Base-by-base conservation (phyloP, 768 basidiomycete genomes). In the Hortiboletus flavorubellus region DNA sequence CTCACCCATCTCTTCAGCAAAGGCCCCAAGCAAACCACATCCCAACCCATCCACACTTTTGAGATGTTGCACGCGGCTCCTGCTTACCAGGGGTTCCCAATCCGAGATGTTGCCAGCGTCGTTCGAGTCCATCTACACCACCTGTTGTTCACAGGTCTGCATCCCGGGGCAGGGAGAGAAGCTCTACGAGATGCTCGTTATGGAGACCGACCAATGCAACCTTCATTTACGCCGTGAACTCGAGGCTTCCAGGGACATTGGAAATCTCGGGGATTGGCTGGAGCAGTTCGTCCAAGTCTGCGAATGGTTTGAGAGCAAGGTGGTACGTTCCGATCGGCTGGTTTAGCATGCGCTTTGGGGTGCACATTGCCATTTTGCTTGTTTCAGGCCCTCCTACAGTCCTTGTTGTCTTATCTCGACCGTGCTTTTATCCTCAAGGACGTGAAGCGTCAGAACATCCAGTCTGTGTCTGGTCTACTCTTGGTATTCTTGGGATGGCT, bases 361-460 rank as follows among this genome's bases (percentile, higher is more conserved):
- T 55, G 53, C 53, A 51, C 15, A 31, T 49, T 40, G 14, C 51
- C 15, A 43, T 5, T 12, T 56, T 39, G 16, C 10, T 40, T 10
- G 35, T 41, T 58, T 23, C 58, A 89, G 87, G 68, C 72, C 5
- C 70, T 90, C 18, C 64, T 91, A 3, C 71, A 79, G 57, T 85
- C 85, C 0, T 69, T 91, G 26, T 70, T 91, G 49, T 80, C 88
- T 3, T 87, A 86, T 66, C 70, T 93, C 48, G 89, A 93, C 64
- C 82, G 87, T 63, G 76, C 78, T 0, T 91, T 85, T 59, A 76
- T 89, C 10, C 62, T 67, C 0, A 71, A 73, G 39, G 69, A 77
- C 33, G 70, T 73, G 29, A 68, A 72, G 12, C 52, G 75, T 14
- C 61, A 63, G 8, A 71, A 68, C 14, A 78, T 86, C 44, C 77